Evolutionary conservation across 306 rosid species (phyloP).

Genomic region (Abrus pulchellus): DNA sequence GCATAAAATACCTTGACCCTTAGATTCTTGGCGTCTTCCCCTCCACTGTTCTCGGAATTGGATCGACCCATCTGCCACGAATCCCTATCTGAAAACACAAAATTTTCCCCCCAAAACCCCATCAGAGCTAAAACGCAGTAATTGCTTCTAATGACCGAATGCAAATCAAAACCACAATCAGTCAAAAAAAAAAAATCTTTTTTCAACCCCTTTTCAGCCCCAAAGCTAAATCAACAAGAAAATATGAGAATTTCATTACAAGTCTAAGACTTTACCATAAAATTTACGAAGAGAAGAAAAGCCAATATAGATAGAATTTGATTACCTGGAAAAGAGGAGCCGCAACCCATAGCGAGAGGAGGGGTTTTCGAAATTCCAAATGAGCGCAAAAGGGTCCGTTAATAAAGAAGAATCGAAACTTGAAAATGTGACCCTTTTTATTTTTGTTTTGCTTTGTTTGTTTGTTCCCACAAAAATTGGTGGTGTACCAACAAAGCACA

Average conservation of each 20-base stretch:
- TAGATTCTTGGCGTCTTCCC: conserved; percentile 82
- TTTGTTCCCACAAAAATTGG: conserved; percentile 33
- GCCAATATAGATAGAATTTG: not conserved
- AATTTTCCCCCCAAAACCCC: conserved; percentile 51
- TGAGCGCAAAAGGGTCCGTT: conserved; percentile 1
- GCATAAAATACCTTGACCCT: conserved; percentile 79
- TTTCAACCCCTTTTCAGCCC: conserved; percentile 39
- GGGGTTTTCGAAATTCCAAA: not conserved
- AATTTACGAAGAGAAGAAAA: no score
- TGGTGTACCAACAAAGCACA: conserved; percentile 14
- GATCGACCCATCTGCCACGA: conserved; percentile 70
- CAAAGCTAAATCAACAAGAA: conserved; percentile 30
- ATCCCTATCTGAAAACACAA: conserved; percentile 70
- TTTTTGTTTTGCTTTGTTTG: not conserved
- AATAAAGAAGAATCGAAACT: conserved; percentile 15
- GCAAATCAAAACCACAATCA: conserved; percentile 42
- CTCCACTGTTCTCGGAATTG: conserved; percentile 71
- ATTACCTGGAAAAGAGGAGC: conserved; percentile 81
- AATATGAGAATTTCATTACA: not conserved
- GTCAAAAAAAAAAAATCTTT: not conserved
- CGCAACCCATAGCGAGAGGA: conserved; percentile 74
- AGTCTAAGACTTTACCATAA: not conserved
- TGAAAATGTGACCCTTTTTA: not conserved
- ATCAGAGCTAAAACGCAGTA: conserved; percentile 22
- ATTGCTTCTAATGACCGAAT: conserved; percentile 33